A percentile compares a stretch with the other conserved stretches of the same genome.
These are phyloP conservation scores for Adansonia grandidieri DNA, from an alignment of 441 rosid species.

Conservation along the genomic window DNA sequence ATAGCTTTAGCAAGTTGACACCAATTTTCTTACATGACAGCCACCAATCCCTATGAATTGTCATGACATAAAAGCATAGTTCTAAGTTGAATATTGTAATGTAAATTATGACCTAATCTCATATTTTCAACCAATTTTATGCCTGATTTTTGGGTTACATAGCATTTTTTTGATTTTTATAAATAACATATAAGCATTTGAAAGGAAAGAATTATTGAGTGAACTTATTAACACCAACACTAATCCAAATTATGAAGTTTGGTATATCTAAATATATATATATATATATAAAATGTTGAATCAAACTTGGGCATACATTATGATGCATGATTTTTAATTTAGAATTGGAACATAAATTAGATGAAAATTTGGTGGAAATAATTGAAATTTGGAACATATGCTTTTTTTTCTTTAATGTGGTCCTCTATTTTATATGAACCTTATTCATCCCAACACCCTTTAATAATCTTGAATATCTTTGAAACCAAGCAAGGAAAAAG, in stretches of 20 bases:
- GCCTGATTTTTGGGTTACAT: background rate
- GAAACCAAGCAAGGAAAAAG: slow-evolving; percentile 34
- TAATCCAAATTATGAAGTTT: slow-evolving; percentile 11
- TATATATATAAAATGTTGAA: background rate
- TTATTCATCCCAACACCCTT: slow-evolving; percentile 18
- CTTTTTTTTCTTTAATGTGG: background rate
- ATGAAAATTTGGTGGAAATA: background rate
- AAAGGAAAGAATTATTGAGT: background rate
- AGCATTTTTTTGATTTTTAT: background rate
- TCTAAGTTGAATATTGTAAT: background rate
- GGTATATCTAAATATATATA: background rate
- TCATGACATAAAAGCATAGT: background rate
- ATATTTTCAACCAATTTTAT: background rate
- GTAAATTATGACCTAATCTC: slow-evolving; percentile 8
- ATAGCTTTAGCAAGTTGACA: background rate
- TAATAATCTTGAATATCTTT: slow-evolving; percentile 34
- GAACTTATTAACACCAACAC: background rate
- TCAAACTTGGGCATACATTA: background rate
- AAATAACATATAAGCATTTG: background rate
- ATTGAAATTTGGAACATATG: background rate
- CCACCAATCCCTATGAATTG: slow-evolving; percentile 21
- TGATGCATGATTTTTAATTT: background rate
- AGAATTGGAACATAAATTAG: background rate
- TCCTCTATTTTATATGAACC: slow-evolving; percentile 8
- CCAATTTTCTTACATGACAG: background rate